Percentiles rank a stretch among this genome's conserved stretches.
phyloP scores from a whole-genome alignment of 257 asterid species.

The Salvia rosmarinus region DNA sequence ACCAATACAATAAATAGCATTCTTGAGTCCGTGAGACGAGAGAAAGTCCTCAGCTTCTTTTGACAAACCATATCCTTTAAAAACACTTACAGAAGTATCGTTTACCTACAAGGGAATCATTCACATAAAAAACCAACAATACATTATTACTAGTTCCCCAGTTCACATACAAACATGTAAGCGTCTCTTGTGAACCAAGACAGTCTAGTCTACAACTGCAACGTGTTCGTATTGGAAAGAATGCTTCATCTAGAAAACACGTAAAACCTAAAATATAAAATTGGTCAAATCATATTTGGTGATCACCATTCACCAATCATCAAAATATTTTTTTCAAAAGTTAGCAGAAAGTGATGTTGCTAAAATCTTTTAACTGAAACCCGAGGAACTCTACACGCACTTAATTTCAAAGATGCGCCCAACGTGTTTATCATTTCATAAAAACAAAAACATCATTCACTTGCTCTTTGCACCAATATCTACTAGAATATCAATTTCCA shows the following conservation, averaged over 20 bases:
- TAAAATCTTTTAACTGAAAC: background rate
- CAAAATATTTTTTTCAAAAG: background rate
- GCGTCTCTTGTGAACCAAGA: background rate
- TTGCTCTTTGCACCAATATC: background rate
- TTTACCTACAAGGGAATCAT: constrained; percentile 49
- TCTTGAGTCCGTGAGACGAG: constrained; percentile 78
- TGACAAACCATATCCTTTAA: constrained; percentile 76
- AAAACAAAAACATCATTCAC: background rate
- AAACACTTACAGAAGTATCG: constrained; percentile 68
- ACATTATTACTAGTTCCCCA: background rate
- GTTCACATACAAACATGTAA: background rate
- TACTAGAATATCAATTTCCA: constrained; percentile 1
- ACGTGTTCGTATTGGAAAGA: background rate
- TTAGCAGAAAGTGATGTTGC: background rate
- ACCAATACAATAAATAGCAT: constrained; percentile 69
- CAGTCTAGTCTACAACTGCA: background rate
- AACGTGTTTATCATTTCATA: background rate
- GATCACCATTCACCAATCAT: background rate
- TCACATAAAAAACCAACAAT: constrained; percentile 10
- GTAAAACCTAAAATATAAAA: background rate
- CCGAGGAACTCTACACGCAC: background rate
- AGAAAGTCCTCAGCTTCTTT: constrained; percentile 80
- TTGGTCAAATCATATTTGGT: background rate
- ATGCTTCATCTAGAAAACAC: constrained; percentile 8
- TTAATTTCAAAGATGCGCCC: background rate